phyloP scores from a whole-genome alignment of 805 yeast genomes.

The Yamadazyma sp. region DNA sequence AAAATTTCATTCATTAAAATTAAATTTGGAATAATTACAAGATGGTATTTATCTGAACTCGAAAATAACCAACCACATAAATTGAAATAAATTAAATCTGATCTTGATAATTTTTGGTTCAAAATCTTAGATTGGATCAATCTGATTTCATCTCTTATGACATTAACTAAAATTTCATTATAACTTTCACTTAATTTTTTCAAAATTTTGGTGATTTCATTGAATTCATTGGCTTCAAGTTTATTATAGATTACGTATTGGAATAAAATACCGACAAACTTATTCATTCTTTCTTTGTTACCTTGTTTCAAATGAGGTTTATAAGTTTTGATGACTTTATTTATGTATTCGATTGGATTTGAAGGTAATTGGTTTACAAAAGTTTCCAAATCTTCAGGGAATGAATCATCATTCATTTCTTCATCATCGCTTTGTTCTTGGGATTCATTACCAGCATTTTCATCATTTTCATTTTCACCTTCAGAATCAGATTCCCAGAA shows the following conservation, averaged over 20 bases:
- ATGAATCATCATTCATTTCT: conserved; percentile 5
- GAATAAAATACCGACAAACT: conserved; percentile 59
- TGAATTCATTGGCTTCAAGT: conserved; percentile 19
- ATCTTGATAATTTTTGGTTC: conserved; percentile 2
- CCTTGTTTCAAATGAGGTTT: conserved; percentile 81
- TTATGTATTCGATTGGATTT: conserved; percentile 46
- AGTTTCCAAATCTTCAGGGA: conserved; percentile 31
- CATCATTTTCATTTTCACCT: conserved; percentile 35
- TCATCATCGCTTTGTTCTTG: conserved; percentile 15
- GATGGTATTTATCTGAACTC: conserved; percentile 93
- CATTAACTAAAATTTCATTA: conserved; percentile 59
- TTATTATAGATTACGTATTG: conserved; percentile 53
- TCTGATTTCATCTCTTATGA: conserved; percentile 54
- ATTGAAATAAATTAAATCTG: conserved; percentile 67
- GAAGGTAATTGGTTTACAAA: conserved; percentile 22
- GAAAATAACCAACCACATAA: conserved; percentile 79
- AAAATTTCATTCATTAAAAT: conserved; percentile 71
- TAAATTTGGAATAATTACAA: conserved; percentile 80
- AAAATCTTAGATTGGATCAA: conserved; percentile 53
- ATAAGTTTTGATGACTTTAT: conserved; percentile 54
- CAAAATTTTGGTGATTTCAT: conserved; percentile 39
- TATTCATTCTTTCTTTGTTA: conserved; percentile 69
- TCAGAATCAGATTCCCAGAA: conserved; percentile 61
- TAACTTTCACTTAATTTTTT: conserved; percentile 63
- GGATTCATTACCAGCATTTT: conserved; percentile 26